Conservation (phyloP, 1,284 basidiomycete genomes). For the Cryptococcus wingfieldii region DNA sequence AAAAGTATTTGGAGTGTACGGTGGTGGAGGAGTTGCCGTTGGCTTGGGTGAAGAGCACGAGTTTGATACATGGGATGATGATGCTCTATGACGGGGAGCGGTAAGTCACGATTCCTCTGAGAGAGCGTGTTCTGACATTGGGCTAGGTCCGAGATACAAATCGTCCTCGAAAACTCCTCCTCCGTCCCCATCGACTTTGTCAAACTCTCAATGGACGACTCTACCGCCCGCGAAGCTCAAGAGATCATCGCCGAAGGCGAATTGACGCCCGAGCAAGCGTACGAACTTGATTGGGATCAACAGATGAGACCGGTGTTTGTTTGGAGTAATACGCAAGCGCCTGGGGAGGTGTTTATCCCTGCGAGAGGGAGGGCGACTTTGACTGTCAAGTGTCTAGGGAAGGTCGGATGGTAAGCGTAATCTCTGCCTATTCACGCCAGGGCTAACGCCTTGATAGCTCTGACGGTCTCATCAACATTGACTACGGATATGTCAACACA, state of each 20-base stretch:
- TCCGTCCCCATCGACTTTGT: constrained; percentile 76
- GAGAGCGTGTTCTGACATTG: not conserved
- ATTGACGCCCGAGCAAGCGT: constrained; percentile 74
- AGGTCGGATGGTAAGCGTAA: constrained; percentile 74
- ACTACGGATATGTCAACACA: constrained; percentile 69
- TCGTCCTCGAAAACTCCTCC: constrained; percentile 86
- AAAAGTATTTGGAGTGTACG: constrained; percentile 40
- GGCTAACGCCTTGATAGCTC: constrained; percentile 53
- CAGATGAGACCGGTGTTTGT: constrained; percentile 73
- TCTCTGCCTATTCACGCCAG: not conserved
- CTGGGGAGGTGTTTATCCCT: constrained; percentile 52
- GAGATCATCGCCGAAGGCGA: constrained; percentile 72
- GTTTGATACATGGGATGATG: constrained; percentile 79
- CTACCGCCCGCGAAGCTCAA: constrained; percentile 70
- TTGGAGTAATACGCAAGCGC: constrained; percentile 54
- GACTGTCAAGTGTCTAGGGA: constrained; percentile 73
- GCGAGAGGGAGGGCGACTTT: constrained; percentile 69
- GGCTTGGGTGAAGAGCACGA: constrained; percentile 77
- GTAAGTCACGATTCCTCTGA: constrained; percentile 50
- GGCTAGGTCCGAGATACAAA: constrained; percentile 67
- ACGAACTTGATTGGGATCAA: constrained; percentile 83
- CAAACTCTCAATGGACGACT: constrained; percentile 80
- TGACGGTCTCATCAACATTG: constrained; percentile 70
- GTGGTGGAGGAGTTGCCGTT: constrained; percentile 83
- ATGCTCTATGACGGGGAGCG: constrained; percentile 92